Percentiles rank a stretch among this genome's conserved stretches.
phyloP scores from a whole-genome alignment of 78 protist genomes.

The Dictyostelium capitatum region DNA sequence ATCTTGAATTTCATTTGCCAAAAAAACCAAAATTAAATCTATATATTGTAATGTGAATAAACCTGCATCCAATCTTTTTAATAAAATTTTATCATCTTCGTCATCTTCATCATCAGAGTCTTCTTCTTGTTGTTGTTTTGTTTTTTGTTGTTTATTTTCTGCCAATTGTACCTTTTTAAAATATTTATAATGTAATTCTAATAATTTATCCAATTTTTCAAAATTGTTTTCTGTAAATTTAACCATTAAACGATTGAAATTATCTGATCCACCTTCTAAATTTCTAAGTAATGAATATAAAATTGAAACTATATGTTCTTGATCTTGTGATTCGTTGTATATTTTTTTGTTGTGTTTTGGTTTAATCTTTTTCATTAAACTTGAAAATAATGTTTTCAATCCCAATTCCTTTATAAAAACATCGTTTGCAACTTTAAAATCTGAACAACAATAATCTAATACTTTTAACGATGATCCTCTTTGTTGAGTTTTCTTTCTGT shows the following conservation, averaged over 20 bases:
- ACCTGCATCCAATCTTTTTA: conserved; percentile 81
- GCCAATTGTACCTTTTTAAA: not conserved
- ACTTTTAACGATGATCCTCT: conserved; percentile 72
- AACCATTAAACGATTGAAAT: conserved; percentile 5
- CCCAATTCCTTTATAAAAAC: conserved; percentile 65
- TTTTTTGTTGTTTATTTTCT: conserved; percentile 32
- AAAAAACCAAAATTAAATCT: conserved; percentile 27
- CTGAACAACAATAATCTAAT: conserved; percentile 24
- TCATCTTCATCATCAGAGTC: conserved; percentile 46
- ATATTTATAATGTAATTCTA: conserved; percentile 70
- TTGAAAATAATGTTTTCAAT: conserved; percentile 77
- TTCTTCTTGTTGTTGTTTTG: not conserved
- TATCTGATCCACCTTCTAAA: not conserved
- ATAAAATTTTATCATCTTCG: conserved; percentile 33
- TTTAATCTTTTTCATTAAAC: conserved; percentile 82
- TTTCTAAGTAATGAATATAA: conserved; percentile 48
- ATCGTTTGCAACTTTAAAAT: not conserved
- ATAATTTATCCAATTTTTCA: conserved; percentile 58
- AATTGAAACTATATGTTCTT: conserved; percentile 55
- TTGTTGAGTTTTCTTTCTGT: conserved; percentile 73
- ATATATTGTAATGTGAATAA: conserved; percentile 70
- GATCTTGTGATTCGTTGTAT: conserved; percentile 52
- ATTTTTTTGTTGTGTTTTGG: conserved; percentile 29
- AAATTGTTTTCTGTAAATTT: conserved; percentile 76
- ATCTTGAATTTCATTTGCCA: not conserved